A percentile compares a stretch with the other conserved stretches of the same genome.
These are phyloP conservation scores for Epichloe sibirici DNA, from an alignment of 2,329 filamentous ascomycete species.

Conservation along the genomic window DNA sequence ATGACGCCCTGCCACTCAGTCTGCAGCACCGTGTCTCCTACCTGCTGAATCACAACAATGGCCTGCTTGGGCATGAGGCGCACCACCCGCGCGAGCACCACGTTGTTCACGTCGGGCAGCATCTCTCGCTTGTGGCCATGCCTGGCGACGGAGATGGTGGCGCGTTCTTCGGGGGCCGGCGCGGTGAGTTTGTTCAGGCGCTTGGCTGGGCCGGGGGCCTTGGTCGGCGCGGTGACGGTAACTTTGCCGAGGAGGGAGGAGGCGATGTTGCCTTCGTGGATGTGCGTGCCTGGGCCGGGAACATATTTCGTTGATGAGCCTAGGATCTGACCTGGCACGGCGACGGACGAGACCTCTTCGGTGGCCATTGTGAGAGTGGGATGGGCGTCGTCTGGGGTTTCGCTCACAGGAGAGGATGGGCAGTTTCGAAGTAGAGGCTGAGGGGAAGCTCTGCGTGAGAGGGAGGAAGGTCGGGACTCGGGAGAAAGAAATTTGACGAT, in stretches of 20 bases:
- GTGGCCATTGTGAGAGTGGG: constrained; percentile 18
- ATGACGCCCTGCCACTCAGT: constrained; percentile 81
- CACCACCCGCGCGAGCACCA: constrained; percentile 75
- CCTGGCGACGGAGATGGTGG: constrained; percentile 44
- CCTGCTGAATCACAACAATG: constrained; percentile 73
- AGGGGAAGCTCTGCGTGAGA: neutral
- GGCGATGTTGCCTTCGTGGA: constrained; percentile 62
- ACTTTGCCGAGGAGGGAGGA: constrained; percentile 73
- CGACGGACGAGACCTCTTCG: constrained; percentile 37
- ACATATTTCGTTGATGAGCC: constrained; percentile 54
- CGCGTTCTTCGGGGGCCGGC: constrained; percentile 29
- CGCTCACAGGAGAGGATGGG: neutral
- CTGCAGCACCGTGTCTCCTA: constrained; percentile 58
- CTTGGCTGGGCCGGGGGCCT: constrained; percentile 39
- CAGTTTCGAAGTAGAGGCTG: neutral
- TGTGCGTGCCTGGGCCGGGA: constrained; percentile 73
- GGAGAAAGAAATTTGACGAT: neutral
- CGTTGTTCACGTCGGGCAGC: constrained; percentile 67
- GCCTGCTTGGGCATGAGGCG: constrained; percentile 78
- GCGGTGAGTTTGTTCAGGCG: constrained; percentile 46
- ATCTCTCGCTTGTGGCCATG: constrained; percentile 49
- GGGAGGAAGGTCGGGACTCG: too few species aligned
- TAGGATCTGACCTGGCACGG: constrained; percentile 72
- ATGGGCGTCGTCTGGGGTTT: neutral
- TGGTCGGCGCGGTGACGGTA: constrained; percentile 36